Base-by-base conservation (phyloP, 345 rosid genomes). In the Aurinia saxatilis region DNA sequence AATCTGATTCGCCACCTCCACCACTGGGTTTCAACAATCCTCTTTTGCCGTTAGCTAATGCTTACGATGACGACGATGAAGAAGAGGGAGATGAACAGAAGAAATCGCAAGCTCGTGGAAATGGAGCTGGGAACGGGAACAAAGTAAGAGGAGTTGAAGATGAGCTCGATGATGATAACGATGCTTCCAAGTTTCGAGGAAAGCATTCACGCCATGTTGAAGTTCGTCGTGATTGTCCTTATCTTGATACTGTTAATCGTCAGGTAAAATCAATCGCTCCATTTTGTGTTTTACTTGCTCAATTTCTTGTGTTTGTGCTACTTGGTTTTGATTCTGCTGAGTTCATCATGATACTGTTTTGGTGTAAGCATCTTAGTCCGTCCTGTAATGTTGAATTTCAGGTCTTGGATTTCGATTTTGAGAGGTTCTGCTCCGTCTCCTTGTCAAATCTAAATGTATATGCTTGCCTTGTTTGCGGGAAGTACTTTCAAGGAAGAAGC, bases 331-430 rank as follows among this genome's bases (percentile, higher is more conserved):
- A 2, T 15, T 37, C 5, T 12, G 13, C 1, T 21, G 40, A 25
- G 29, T 12, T 37, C 1, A 15, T 49, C 35, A 37, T 62, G 17
- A 14, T 54, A 11, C 36, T 55, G 16, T 7, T 36, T 40, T 27
- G 55, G 25, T 49, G 45, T 34, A 10, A 60, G 55, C 29, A 8
- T 41, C 10, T 36, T 17, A 9, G 11, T 0, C 3, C 50, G 6
- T 35, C 45, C 49, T 44, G 41, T 5, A 2, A 21, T 38, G 15
- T 53, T 1, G 50, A 8, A 33, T 38, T 68, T 65, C 81, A 89
- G 98, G 95, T 90, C 49, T 65, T 93, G 82, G 96, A 90, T 79
- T 95, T 95, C 78, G 98, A 95, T 79, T 95, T 95, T 48, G 98
- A 95, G 86, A 95, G 64, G 81, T 88, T 84, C 63, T 95, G 98